Percentiles rank a stretch among this genome's conserved stretches.
Conservation (phyloP, 1,284 basidiomycete genomes). For the Spongiforma sp. region DNA sequence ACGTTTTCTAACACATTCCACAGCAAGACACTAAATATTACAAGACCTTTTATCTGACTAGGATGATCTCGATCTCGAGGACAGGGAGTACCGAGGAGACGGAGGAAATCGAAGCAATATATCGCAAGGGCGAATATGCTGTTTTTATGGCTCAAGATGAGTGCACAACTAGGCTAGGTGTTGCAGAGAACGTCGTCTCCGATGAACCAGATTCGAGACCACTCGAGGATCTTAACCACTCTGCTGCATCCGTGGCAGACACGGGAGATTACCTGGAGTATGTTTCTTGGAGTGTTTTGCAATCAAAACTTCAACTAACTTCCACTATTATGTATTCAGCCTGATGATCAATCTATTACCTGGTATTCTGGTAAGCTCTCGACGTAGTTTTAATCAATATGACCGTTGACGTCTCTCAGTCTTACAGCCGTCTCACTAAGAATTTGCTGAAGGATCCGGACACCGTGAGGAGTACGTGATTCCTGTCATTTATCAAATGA, state of each 20-base stretch:
- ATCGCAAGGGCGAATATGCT: neutral
- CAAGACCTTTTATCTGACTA: constrained; percentile 10
- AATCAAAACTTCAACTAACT: too few species aligned
- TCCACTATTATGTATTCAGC: neutral
- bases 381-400: neutral
- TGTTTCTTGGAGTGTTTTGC: too few species aligned
- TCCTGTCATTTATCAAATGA: too few species aligned
- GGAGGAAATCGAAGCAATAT: constrained; percentile 2
- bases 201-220: neutral
- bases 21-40: constrained; percentile 17
- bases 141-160: neutral
- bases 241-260: neutral
- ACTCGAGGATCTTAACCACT: constrained; percentile 3
- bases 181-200: constrained; percentile 3
- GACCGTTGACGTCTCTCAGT: neutral
- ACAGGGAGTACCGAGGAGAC: constrained; percentile 13
- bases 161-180: constrained; percentile 7
- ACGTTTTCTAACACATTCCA: neutral
- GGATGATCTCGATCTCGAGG: constrained; percentile 3
- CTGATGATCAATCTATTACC: constrained; percentile 14
- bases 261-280: constrained; percentile 14
- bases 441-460: neutral
- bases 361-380: constrained; percentile 11
- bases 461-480: constrained; percentile 12
- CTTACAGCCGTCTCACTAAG: constrained; percentile 12